phyloP scores from a whole-genome alignment of 129 eudicot species.

The Deinandra increscens region DNA sequence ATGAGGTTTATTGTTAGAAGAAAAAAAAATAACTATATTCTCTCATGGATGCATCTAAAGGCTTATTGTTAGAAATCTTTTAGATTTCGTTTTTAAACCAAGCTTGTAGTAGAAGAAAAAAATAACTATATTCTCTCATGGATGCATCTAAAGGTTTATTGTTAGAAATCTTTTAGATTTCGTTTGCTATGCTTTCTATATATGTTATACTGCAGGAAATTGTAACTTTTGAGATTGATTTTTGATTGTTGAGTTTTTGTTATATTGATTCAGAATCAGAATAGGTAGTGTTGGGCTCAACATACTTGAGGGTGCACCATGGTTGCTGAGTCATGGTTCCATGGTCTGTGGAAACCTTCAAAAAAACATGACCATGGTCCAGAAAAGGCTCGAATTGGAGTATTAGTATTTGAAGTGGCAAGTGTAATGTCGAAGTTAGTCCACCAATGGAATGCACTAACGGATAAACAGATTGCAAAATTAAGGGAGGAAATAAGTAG shows the following conservation, averaged over 20 bases:
- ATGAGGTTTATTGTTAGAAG: not conserved
- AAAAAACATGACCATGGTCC: conserved; percentile 44
- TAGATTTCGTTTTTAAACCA: not conserved
- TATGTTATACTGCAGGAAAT: not conserved
- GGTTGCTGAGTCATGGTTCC: conserved; percentile 79
- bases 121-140: not conserved
- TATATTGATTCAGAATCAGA: conserved; percentile 27
- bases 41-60: conserved; percentile 13
- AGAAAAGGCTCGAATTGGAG: conserved; percentile 47
- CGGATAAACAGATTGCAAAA: conserved; percentile 58
- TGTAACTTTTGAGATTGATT: conserved; percentile 2
- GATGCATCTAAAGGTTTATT: conserved; percentile 11
- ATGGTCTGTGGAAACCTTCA: conserved; percentile 53
- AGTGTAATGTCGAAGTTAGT: conserved; percentile 74
- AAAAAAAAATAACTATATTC: not conserved
- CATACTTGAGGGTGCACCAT: conserved; percentile 32
- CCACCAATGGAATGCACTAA: conserved; percentile 60
- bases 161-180: not conserved
- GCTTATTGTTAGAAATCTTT: not conserved
- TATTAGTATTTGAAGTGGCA: conserved; percentile 76
- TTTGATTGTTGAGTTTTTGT: conserved; percentile 18
- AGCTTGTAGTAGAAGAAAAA: conserved; percentile 1
- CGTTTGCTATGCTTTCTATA: conserved; percentile 1
- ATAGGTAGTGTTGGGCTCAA: not conserved
- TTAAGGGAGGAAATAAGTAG: conserved; percentile 60